Conservation (phyloP, 805 yeast genomes). For the Metschnikowia colocasiae region DNA sequence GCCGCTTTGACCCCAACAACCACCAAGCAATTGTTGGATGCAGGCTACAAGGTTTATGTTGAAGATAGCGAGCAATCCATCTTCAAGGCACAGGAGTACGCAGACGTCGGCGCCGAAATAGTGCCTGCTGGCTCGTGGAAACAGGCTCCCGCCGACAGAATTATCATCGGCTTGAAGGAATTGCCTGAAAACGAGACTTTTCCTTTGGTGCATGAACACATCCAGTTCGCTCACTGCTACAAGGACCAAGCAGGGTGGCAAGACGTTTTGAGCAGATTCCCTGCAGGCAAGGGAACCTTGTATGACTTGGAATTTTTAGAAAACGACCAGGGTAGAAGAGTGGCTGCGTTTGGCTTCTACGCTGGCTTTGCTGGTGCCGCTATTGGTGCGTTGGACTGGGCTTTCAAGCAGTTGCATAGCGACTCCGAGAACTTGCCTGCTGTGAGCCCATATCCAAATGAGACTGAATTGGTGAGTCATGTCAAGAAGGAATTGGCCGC, state of each 20-base stretch:
- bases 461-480: slow-evolving; percentile 66
- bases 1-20: slow-evolving; percentile 95
- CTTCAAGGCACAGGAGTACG: slow-evolving; percentile 73
- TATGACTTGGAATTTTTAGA: slow-evolving; percentile 94
- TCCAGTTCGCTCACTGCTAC: slow-evolving; percentile 98
- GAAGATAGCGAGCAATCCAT: slow-evolving; percentile 85
- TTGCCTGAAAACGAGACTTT: slow-evolving; percentile 84
- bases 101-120: slow-evolving; percentile 73
- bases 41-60: slow-evolving; percentile 85
- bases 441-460: slow-evolving; percentile 79
- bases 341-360: slow-evolving; percentile 98
- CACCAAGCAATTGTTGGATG: slow-evolving; percentile 74
- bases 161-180: slow-evolving; percentile 92
- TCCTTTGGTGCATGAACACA: slow-evolving; percentile 93
- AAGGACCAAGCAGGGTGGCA: slow-evolving; percentile 98
- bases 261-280: slow-evolving; percentile 83
- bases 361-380: slow-evolving; percentile 99
- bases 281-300: slow-evolving; percentile 83
- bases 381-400: slow-evolving; percentile 90
- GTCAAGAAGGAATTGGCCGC: slow-evolving; percentile 55
- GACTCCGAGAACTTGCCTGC: slow-evolving; percentile 72
- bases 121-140: slow-evolving; percentile 96
- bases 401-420: slow-evolving; percentile 74
- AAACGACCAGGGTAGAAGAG: slow-evolving; percentile 94
- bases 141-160: slow-evolving; percentile 82